Evolutionary conservation across 2,329 filamentous ascomycete species (phyloP), one percentile per base, ranked within the genome.

Genomic region (Colletotrichum karsti): DNA sequence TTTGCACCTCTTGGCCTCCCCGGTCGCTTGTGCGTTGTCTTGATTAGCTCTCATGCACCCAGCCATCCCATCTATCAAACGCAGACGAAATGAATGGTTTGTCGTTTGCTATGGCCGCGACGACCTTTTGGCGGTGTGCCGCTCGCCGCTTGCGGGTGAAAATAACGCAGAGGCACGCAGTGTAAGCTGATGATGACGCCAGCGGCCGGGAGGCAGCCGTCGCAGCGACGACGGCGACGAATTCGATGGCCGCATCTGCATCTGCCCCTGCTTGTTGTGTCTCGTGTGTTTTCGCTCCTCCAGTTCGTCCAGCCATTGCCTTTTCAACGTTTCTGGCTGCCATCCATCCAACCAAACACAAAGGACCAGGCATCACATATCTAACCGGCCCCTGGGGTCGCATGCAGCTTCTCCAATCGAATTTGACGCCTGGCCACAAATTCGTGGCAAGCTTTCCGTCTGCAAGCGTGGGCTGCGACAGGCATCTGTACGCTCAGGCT

Each of bases 161-260:
- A 30, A 18, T 20, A 30, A n/a, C 42, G n/a, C 51, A 37, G 35
- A 51, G 20, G 18, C 12, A 33, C 30, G 8, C 5, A 9, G 30
- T 4, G 64, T 54, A 59, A 59, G 60, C 65, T 54, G 60, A 58
- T 46, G 54, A 68, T 68, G 65, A 68, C 60, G 46, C 39, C 61
- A 48, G 39, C 39, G 44, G 24, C 26, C 37, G 30, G 44, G 53
- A 53, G 39, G 57, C 24, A 50, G 42, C 50, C 35, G 8, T 63
- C 33, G 22, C n/a, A n/a, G n/a, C n/a, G n/a, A n/a, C n/a, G n/a
- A n/a, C n/a, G n/a, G n/a, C 26, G n/a, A 35, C 3, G 51, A 30
- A 5, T 50, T 48, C n/a, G 26, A 50, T 24, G 22, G 9, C 48
- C 28, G 26, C 54, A 44, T 35, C 37, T 26, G 15, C 24, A 54